phyloP scores from a whole-genome alignment of 495 filamentous ascomycete genomes.

The Hypoxylon subgilvum region DNA sequence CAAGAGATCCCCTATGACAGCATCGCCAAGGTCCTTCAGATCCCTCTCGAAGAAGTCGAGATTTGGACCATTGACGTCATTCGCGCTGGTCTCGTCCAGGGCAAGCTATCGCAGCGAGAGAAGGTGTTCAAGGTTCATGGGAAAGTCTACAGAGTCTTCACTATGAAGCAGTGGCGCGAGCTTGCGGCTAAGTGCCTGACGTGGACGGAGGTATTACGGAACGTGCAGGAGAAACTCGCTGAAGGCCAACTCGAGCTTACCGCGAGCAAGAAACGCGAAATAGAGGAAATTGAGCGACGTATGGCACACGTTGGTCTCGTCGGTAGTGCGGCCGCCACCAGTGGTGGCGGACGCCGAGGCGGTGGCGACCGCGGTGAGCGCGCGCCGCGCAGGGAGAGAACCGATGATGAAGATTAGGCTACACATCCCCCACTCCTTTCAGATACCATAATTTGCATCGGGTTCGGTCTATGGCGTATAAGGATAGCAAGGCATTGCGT shows the following conservation, averaged over 20 bases:
- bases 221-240: conserved; percentile 76
- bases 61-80: conserved; percentile 99
- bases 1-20: conserved; percentile 83
- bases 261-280: conserved; percentile 63
- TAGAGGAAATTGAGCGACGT: conserved; percentile 64
- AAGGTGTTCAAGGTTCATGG: conserved; percentile 93
- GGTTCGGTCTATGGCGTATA: conserved; percentile 33
- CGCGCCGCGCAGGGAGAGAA: conserved; percentile 47
- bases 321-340: conserved; percentile 26
- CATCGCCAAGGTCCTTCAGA: conserved; percentile 81
- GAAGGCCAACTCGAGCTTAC: conserved; percentile 74
- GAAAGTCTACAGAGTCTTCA: conserved; percentile 92
- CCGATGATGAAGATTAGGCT: conserved; percentile 55
- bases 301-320: conserved; percentile 51
- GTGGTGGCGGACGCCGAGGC: conserved; percentile 39
- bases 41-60: conserved; percentile 83
- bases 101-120: conserved; percentile 88
- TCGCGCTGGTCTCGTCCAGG: conserved; percentile 90
- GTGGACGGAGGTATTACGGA: conserved; percentile 72
- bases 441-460: conserved; percentile 26
- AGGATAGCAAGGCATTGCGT: conserved; percentile 25
- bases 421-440: conserved; percentile 19
- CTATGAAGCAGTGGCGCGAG: conserved; percentile 97
- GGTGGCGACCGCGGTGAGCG: conserved; percentile 35
- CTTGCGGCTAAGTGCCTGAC: conserved; percentile 92